Percentiles rank a stretch among this genome's conserved stretches.
Evolutionary conservation across 176 grass and related monocot genomes (phyloP).

Genomic region (Echinochloa phyllopogon): DNA sequence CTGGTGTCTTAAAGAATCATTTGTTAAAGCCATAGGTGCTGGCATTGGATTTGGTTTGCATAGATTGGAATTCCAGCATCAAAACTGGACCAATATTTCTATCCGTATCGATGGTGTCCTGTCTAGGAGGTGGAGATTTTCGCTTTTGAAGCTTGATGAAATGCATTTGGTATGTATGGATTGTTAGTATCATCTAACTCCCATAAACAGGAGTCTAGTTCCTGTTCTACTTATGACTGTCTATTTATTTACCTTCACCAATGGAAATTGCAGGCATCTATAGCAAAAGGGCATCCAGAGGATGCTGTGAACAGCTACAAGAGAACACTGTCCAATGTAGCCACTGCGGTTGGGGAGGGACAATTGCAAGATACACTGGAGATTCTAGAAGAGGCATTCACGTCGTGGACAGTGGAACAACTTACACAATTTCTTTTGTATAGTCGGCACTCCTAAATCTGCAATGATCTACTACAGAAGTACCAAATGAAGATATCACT

Average conservation of each 20-base stretch:
- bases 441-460: background rate
- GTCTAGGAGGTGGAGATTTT: constrained; percentile 57
- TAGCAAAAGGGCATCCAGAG: constrained; percentile 68
- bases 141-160: constrained; percentile 45
- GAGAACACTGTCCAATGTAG: constrained; percentile 31
- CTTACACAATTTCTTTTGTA: constrained; percentile 19
- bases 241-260: background rate
- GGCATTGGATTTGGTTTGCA: constrained; percentile 72
- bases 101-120: constrained; percentile 61
- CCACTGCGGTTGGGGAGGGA: constrained; percentile 36
- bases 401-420: constrained; percentile 45
- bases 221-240: background rate
- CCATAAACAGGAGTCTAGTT: background rate
- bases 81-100: constrained; percentile 57
- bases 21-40: constrained; percentile 74
- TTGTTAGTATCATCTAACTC: background rate
- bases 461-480: background rate
- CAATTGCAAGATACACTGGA: constrained; percentile 26
- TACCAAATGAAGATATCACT: background rate
- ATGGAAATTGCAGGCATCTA: constrained; percentile 59
- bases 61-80: constrained; percentile 81
- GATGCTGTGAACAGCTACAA: constrained; percentile 53
- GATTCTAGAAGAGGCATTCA: constrained; percentile 53
- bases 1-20: constrained; percentile 87
- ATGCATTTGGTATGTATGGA: constrained; percentile 42